phyloP scores from a whole-genome alignment of 1,284 basidiomycete genomes.

The Trametes hirsuta region DNA sequence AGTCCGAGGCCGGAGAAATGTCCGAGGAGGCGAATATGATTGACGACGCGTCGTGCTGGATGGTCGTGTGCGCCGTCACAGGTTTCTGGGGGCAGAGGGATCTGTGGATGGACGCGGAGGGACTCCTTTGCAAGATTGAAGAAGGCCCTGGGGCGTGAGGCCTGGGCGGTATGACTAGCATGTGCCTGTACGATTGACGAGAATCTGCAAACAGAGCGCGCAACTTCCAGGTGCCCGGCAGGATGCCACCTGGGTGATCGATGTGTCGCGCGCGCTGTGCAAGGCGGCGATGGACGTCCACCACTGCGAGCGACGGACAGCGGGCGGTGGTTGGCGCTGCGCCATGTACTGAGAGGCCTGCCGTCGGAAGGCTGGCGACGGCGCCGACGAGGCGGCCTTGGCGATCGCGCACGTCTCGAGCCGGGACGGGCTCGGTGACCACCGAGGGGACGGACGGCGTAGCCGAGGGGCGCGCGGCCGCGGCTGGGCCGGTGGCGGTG shows the following conservation, averaged over 20 bases:
- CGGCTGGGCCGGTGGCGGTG: conserved; percentile 3
- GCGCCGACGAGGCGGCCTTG: not conserved
- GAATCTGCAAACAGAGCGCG: not conserved
- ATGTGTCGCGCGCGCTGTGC: not conserved
- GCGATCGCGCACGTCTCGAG: not conserved
- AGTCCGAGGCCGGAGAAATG: conserved; percentile 1
- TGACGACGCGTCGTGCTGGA: conserved; percentile 77
- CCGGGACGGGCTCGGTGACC: too few relatives aligned
- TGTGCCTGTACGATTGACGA: not conserved
- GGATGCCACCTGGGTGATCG: not conserved
- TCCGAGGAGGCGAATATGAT: conserved; percentile 33
- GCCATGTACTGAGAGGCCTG: not conserved
- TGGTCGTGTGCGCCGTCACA: conserved; percentile 73
- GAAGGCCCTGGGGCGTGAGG: not conserved
- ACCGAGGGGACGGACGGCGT: not conserved
- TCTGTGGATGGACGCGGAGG: conserved; percentile 80
- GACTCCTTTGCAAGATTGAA: conserved; percentile 24
- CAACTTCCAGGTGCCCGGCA: not conserved
- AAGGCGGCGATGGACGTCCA: too few relatives aligned
- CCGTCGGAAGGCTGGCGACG: not conserved
- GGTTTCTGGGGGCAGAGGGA: conserved; percentile 88
- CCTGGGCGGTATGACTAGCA: not conserved
- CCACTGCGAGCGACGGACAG: not conserved
- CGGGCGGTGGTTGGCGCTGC: not conserved
- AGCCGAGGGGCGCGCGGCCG: not conserved